Evolutionary conservation across 1,284 basidiomycete species (phyloP).

Genomic region (Thelephora terrestris): DNA sequence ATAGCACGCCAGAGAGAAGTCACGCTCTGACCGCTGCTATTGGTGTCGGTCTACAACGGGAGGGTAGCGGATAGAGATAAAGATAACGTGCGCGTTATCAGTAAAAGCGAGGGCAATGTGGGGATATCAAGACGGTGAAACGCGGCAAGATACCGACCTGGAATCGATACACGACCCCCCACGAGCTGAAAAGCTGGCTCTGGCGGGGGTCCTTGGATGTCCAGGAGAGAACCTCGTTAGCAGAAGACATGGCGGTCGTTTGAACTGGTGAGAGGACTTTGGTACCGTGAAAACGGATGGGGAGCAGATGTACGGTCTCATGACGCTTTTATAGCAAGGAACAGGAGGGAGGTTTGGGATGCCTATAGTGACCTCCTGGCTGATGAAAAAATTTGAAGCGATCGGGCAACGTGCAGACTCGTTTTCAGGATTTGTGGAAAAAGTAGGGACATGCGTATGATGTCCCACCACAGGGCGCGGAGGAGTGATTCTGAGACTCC

Average conservation of each 20-base stretch:
- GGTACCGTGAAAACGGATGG: conserved; percentile 11
- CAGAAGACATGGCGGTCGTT: conserved; percentile 34
- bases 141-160: conserved; percentile 35
- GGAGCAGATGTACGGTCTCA: not conserved
- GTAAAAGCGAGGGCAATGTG: conserved; percentile 9
- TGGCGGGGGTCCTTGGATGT: conserved; percentile 76
- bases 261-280: conserved; percentile 11
- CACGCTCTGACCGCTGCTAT: conserved; percentile 50
- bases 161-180: conserved; percentile 74
- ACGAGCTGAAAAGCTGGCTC: conserved; percentile 70
- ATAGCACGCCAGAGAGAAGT: conserved; percentile 70
- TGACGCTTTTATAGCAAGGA: conserved; percentile 3
- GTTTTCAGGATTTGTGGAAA: conserved; percentile 49
- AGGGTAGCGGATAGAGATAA: conserved; percentile 9
- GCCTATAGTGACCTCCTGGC: conserved; percentile 11
- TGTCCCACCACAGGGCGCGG: too few species aligned
- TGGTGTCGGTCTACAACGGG: conserved; percentile 55
- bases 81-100: conserved; percentile 11
- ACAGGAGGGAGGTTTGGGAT: conserved; percentile 7
- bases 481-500: too few species aligned
- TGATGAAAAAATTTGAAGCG: conserved; percentile 22
- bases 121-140: conserved; percentile 5
- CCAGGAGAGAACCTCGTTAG: conserved; percentile 71
- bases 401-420: conserved; percentile 64
- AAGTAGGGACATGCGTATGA: conserved; percentile 40